Conservation (phyloP, 2,329 filamentous ascomycete genomes). For the Coniella vitis region DNA sequence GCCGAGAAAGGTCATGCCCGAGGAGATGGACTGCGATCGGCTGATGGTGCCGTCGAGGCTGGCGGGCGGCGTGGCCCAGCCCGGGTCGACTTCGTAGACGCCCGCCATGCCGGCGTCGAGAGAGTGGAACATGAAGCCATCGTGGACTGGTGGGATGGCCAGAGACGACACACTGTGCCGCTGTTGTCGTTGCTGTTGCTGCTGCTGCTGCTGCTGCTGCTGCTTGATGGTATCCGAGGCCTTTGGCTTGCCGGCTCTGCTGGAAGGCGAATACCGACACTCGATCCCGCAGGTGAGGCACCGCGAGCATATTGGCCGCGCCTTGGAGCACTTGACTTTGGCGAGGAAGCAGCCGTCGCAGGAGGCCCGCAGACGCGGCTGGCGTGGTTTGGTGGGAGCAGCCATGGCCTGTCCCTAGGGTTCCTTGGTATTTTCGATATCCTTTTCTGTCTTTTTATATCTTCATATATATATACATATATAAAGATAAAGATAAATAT, state of each 20-base stretch:
- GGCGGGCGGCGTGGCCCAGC: slow-evolving; percentile 32
- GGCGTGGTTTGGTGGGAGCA: slow-evolving; percentile 27
- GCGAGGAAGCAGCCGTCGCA: slow-evolving; percentile 50
- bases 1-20: slow-evolving; percentile 22
- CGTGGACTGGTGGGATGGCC: slow-evolving; percentile 14
- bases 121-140: slow-evolving; percentile 26
- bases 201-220: slow-evolving; percentile 8
- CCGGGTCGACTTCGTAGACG: slow-evolving; percentile 31
- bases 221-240: slow-evolving; percentile 26
- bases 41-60: slow-evolving; percentile 29
- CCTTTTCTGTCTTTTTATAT: too few relatives aligned
- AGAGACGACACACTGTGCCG: too few relatives aligned
- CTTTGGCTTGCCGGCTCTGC: slow-evolving; percentile 43
- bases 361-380: slow-evolving; percentile 39
- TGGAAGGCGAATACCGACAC: slow-evolving; percentile 47
- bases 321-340: slow-evolving; percentile 51
- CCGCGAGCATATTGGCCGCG: slow-evolving; percentile 44
- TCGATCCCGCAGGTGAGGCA: slow-evolving; percentile 42
- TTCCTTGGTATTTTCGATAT: too few relatives aligned
- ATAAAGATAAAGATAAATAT: too few relatives aligned
- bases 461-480: too few relatives aligned
- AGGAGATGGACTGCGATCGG: slow-evolving; percentile 28
- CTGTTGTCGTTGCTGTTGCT: too few relatives aligned
- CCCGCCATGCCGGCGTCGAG: slow-evolving; percentile 22
- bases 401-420: slow-evolving; percentile 10